phyloP scores from a whole-genome alignment of 2,329 filamentous ascomycete genomes.

The Chaetothyriales sp. region DNA sequence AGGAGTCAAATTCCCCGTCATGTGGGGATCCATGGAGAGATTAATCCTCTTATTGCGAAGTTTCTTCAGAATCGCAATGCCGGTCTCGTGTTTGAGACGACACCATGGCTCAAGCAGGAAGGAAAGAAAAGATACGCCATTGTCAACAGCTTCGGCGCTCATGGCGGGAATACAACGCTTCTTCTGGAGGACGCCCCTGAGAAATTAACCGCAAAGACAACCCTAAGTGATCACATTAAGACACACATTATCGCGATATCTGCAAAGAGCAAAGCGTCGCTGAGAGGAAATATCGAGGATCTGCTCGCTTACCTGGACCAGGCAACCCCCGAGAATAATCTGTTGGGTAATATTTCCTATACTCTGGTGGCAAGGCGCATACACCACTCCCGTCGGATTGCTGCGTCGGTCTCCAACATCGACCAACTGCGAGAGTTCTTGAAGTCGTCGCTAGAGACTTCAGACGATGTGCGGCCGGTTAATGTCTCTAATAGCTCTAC shows the following conservation, averaged over 20 bases:
- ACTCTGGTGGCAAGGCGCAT: slow-evolving; percentile 50
- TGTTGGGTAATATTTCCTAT: slow-evolving; percentile 47
- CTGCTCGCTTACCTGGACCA: too few relatives aligned
- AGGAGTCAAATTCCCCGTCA: slow-evolving; percentile 49
- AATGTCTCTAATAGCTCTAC: too few relatives aligned
- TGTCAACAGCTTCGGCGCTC: slow-evolving; percentile 58
- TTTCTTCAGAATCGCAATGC: slow-evolving; percentile 32
- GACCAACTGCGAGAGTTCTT: slow-evolving; percentile 13
- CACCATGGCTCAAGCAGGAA: slow-evolving; percentile 22
- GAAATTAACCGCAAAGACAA: too few relatives aligned
- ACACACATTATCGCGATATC: slow-evolving; percentile 42
- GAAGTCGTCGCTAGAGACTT: slow-evolving; percentile 13
- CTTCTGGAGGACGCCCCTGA: slow-evolving; percentile 25
- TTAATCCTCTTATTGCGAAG: slow-evolving; percentile 34
- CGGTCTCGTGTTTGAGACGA: slow-evolving; percentile 34
- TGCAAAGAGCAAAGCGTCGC: slow-evolving; percentile 36
- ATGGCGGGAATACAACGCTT: slow-evolving; percentile 52
- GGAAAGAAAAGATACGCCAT: slow-evolving; percentile 29
- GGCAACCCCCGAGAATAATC: slow-evolving; percentile 30
- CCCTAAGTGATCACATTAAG: too few relatives aligned
- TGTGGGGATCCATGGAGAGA: slow-evolving; percentile 44
- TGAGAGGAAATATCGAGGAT: slow-evolving; percentile 40
- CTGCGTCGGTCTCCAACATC: too few relatives aligned
- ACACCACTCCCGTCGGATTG: slow-evolving; percentile 34
- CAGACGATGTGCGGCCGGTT: too few relatives aligned